Evolutionary conservation across 2,329 filamentous ascomycete genomes (phyloP).

Genomic region (Exophiala sp.): DNA sequence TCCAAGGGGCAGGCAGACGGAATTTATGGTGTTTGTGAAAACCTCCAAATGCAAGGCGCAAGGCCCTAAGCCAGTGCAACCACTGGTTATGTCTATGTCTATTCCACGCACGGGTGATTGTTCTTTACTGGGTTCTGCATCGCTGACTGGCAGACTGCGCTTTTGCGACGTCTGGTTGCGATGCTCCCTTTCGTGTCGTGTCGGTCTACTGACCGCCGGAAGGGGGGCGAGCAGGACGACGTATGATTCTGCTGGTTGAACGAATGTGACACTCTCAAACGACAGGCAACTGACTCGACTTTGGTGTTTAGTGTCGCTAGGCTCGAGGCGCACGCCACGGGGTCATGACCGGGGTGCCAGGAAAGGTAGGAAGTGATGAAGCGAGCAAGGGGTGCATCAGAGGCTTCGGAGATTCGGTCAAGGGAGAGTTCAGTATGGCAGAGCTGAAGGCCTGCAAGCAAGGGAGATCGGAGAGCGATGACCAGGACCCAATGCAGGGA

Average conservation of each 20-base stretch:
- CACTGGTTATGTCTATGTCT: neutral
- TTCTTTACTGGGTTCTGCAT: constrained; percentile 5
- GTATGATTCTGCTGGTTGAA: constrained; percentile 5
- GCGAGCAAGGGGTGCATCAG: neutral
- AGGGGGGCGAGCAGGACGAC: constrained; percentile 7
- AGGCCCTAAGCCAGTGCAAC: constrained; percentile 2
- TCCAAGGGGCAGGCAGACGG: constrained; percentile 4
- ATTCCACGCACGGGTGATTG: constrained; percentile 9
- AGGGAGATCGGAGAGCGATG: constrained; percentile 8
- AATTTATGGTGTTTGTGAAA: constrained; percentile 9
- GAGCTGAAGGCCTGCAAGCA: constrained; percentile 1
- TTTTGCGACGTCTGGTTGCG: neutral
- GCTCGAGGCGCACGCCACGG: constrained; percentile 14
- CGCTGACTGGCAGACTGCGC: constrained; percentile 7
- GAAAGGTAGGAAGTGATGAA: neutral
- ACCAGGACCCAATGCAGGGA: neutral
- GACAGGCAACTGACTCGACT: constrained; percentile 2
- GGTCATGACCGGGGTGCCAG: constrained; percentile 1
- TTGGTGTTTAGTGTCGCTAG: neutral
- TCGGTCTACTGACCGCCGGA: constrained; percentile 24
- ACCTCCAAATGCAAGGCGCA: neutral
- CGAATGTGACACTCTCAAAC: constrained; percentile 14
- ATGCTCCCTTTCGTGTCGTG: constrained; percentile 9
- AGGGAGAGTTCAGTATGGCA: neutral
- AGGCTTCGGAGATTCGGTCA: neutral